phyloP scores from a whole-genome alignment of 192 early-diverging fungal species.

The Allomyces arbusculus region DNA sequence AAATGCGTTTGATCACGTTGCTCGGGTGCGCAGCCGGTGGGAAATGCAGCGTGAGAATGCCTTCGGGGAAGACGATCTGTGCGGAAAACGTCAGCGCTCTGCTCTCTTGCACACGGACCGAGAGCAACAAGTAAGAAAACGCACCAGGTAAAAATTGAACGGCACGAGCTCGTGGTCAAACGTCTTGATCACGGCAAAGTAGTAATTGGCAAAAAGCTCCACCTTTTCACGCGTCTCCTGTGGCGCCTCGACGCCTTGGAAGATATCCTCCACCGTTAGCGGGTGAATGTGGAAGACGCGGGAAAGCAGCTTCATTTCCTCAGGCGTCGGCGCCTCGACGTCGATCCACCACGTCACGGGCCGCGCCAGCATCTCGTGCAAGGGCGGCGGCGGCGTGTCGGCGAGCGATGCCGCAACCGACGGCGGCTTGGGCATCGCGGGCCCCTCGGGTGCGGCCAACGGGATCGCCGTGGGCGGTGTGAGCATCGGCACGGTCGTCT shows the following conservation, averaged over 20 bases:
- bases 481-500: conserved; percentile 13
- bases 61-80: conserved; percentile 11
- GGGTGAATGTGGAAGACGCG: conserved; percentile 70
- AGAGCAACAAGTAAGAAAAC: conserved; percentile 8
- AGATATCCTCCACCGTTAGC: conserved; percentile 72
- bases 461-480: conserved; percentile 7
- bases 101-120: conserved; percentile 22
- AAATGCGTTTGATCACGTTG: conserved; percentile 49
- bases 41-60: conserved; percentile 21
- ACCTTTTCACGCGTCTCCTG: conserved; percentile 72
- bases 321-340: neutral
- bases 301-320: neutral
- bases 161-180: conserved; percentile 13
- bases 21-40: conserved; percentile 30
- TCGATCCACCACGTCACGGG: neutral
- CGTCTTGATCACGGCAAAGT: conserved; percentile 60
- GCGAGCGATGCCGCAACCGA: neutral
- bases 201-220: conserved; percentile 75
- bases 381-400: neutral
- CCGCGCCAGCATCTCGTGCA: neutral
- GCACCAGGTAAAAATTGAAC: conserved; percentile 9
- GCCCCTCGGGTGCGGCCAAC: neutral
- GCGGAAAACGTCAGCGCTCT: no score
- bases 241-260: conserved; percentile 14
- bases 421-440: neutral